Conservation (phyloP, 495 filamentous ascomycete species). For the Endocarpon pusillum region DNA sequence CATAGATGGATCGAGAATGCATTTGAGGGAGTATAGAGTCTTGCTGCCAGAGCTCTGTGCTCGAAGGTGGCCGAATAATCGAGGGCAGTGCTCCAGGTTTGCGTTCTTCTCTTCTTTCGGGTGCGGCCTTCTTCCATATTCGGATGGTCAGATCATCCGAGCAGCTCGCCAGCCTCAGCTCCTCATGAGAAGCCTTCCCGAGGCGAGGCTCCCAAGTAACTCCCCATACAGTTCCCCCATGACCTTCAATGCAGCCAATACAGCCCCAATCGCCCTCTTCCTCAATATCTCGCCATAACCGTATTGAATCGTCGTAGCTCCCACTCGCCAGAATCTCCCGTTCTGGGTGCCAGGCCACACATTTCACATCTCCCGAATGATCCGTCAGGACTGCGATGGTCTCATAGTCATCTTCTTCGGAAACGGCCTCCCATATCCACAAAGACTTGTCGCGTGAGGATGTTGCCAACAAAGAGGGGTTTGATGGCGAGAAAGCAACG, state of each 20-base stretch:
- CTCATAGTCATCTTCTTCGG: conserved; percentile 75
- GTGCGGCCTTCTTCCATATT: conserved; percentile 49
- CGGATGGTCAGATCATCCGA: conserved; percentile 64
- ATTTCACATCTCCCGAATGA: conserved; percentile 89
- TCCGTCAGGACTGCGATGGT: conserved; percentile 87
- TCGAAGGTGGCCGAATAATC: conserved; percentile 54
- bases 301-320: conserved; percentile 82
- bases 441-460: conserved; percentile 84
- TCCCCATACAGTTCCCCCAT: conserved; percentile 62
- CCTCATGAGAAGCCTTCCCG: conserved; percentile 11
- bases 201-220: conserved; percentile 54
- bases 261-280: conserved; percentile 86
- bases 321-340: conserved; percentile 67
- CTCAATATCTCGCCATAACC: conserved; percentile 75
- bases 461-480: conserved; percentile 69
- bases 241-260: conserved; percentile 48
- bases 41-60: conserved; percentile 67
- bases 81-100: conserved; percentile 44
- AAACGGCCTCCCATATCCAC: conserved; percentile 97
- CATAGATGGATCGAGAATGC: conserved; percentile 70
- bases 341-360: conserved; percentile 73
- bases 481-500: conserved; percentile 55
- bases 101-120: too few relatives aligned
- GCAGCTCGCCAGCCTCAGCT: conserved; percentile 41
- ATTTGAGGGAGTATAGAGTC: conserved; percentile 50